Evolutionary conservation across 129 eudicot species (phyloP).

Genomic region (Flaveria linearis): DNA sequence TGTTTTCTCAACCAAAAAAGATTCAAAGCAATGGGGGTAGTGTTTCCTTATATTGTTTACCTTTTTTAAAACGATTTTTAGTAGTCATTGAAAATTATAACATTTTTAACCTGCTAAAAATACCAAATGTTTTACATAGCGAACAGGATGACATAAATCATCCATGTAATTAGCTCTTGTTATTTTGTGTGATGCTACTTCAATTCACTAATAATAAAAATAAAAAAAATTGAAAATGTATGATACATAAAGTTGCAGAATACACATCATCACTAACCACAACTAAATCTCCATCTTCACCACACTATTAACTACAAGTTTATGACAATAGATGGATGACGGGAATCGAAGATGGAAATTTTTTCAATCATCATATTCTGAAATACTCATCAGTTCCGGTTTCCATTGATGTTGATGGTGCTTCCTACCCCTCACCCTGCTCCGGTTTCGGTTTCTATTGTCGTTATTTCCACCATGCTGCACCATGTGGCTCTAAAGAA

Average conservation of each 20-base stretch:
- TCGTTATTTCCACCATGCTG: background rate
- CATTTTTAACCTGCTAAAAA: too few relatives aligned
- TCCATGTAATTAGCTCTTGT: too few relatives aligned
- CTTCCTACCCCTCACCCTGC: slow-evolving; percentile 30
- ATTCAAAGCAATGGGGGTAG: too few relatives aligned
- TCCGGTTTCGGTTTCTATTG: slow-evolving; percentile 21
- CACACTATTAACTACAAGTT: background rate
- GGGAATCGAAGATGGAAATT: background rate
- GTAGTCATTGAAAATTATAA: too few relatives aligned
- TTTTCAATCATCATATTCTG: slow-evolving; percentile 49
- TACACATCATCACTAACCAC: background rate
- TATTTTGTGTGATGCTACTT: too few relatives aligned
- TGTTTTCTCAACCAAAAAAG: too few relatives aligned
- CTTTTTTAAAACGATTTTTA: too few relatives aligned
- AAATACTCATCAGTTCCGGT: slow-evolving; percentile 65
- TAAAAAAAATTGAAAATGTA: background rate
- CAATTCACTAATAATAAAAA: too few relatives aligned
- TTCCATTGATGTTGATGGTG: slow-evolving; percentile 56
- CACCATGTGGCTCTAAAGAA: slow-evolving; percentile 9
- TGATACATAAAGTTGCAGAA: background rate
- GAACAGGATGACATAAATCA: too few relatives aligned
- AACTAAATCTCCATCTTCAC: background rate
- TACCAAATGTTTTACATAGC: too few relatives aligned
- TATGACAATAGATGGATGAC: background rate
- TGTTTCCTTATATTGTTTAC: too few relatives aligned